These are phyloP conservation scores for Boletus vinaceobasis DNA, from an alignment of 768 basidiomycete genomes.

Conservation along the genomic window DNA sequence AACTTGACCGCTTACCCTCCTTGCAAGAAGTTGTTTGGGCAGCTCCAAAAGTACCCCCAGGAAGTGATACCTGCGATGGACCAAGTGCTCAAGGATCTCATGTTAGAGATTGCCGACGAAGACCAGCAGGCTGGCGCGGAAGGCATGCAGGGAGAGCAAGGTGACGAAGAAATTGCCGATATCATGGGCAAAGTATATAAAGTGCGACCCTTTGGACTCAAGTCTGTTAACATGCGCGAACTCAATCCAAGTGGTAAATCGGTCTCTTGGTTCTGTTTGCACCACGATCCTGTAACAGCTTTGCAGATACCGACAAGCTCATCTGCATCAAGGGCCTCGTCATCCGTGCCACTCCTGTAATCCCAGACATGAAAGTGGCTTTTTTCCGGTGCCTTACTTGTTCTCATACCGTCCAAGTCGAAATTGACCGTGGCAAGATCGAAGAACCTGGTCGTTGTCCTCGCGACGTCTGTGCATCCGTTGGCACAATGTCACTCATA, in stretches of 20 bases:
- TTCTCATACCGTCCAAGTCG: constrained; percentile 94
- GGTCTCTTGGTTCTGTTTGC: not conserved
- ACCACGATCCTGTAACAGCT: not conserved
- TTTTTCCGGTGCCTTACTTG: constrained; percentile 98
- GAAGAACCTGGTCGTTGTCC: constrained; percentile 90
- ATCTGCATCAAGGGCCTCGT: constrained; percentile 95
- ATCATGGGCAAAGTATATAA: constrained; percentile 89
- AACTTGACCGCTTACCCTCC: constrained; percentile 87
- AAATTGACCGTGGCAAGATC: constrained; percentile 97
- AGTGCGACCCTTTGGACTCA: constrained; percentile 85
- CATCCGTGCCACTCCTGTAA: constrained; percentile 95
- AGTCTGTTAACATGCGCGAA: constrained; percentile 88
- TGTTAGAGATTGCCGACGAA: constrained; percentile 82
- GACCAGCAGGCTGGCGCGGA: constrained; percentile 69
- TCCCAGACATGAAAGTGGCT: constrained; percentile 98
- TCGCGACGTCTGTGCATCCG: constrained; percentile 84
- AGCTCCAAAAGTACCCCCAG: constrained; percentile 91
- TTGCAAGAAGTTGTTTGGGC: constrained; percentile 75
- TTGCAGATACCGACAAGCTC: constrained; percentile 93
- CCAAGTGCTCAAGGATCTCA: constrained; percentile 88
- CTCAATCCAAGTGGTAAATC: constrained; percentile 84
- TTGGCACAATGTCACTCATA: constrained; percentile 90
- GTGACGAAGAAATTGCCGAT: constrained; percentile 83
- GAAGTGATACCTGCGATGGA: constrained; percentile 98
- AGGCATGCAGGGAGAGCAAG: constrained; percentile 72